These are phyloP conservation scores for Amanita rimosa DNA, from an alignment of 768 basidiomycete species.

Conservation along the genomic window DNA sequence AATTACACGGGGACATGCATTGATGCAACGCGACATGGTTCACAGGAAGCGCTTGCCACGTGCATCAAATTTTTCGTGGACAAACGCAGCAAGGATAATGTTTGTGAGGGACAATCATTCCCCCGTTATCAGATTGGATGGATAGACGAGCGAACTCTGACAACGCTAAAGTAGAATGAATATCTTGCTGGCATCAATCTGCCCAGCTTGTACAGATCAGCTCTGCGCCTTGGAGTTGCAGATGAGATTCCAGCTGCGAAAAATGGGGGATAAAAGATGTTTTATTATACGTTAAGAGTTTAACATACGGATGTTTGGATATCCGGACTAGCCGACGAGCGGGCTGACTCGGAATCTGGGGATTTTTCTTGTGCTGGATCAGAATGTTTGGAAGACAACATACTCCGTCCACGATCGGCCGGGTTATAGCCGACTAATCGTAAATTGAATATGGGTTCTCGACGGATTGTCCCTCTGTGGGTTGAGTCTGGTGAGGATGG, in stretches of 20 bases:
- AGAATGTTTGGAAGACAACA: slow-evolving; percentile 3
- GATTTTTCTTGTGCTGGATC: slow-evolving; percentile 5
- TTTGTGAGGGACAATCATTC: neutral
- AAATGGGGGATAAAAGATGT: neutral
- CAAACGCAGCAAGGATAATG: neutral
- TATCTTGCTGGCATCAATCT: slow-evolving; percentile 10
- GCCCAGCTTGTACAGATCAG: slow-evolving; percentile 20
- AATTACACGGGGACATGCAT: neutral
- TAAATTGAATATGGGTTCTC: slow-evolving; percentile 20
- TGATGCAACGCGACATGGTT: neutral
- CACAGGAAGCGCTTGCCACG: neutral
- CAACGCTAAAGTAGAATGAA: neutral
- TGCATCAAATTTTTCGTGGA: neutral
- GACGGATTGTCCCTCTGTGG: slow-evolving; percentile 11
- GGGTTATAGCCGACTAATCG: slow-evolving; percentile 18
- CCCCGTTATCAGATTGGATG: neutral
- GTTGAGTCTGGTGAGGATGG: slow-evolving; percentile 6
- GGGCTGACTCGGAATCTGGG: neutral
- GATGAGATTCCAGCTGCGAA: slow-evolving; percentile 4
- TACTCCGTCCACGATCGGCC: slow-evolving; percentile 10
- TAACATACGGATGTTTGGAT: neutral
- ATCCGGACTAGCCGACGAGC: slow-evolving; percentile 1
- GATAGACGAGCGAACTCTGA: neutral
- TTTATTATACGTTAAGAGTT: neutral
- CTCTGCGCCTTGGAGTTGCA: slow-evolving; percentile 15